These are phyloP conservation scores for Metarhizium humberi DNA, from an alignment of 2,329 filamentous ascomycete genomes.

Conservation along the genomic window DNA sequence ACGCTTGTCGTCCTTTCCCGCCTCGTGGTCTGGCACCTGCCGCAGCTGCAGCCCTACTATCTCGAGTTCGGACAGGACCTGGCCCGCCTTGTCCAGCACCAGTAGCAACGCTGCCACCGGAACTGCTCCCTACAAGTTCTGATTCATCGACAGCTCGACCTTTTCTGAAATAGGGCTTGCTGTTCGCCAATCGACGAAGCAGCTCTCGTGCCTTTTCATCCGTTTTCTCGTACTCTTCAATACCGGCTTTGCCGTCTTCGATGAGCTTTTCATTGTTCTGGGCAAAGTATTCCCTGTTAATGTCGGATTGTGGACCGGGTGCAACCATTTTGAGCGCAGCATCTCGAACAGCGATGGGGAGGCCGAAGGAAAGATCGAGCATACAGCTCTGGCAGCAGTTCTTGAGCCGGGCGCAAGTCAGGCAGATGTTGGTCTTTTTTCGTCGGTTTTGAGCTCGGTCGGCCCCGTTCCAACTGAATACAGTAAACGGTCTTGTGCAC, in stretches of 20 bases:
- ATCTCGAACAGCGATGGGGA: slow-evolving; percentile 91
- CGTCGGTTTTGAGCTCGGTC: slow-evolving; percentile 81
- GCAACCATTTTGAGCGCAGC: slow-evolving; percentile 97
- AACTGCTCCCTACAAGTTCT: slow-evolving; percentile 24
- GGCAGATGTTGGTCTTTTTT: slow-evolving; percentile 89
- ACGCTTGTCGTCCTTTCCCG: slow-evolving; percentile 41
- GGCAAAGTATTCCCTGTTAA: slow-evolving; percentile 96
- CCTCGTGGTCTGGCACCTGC: slow-evolving; percentile 38
- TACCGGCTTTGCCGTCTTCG: slow-evolving; percentile 75
- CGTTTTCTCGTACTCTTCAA: slow-evolving; percentile 92
- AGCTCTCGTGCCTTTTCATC: slow-evolving; percentile 94
- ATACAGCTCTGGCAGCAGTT: slow-evolving; percentile 99
- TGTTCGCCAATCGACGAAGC: slow-evolving; percentile 73
- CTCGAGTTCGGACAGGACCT: slow-evolving; percentile 72
- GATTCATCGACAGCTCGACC: slow-evolving; percentile 62
- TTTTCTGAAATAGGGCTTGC: slow-evolving; percentile 92
- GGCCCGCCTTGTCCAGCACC: slow-evolving; percentile 52
- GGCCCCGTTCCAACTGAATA: slow-evolving; percentile 85
- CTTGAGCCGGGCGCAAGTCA: slow-evolving; percentile 93
- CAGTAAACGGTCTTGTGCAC: slow-evolving; percentile 90
- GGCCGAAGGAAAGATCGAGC: slow-evolving; percentile 91
- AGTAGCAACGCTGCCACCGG: slow-evolving; percentile 37
- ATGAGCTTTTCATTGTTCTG: slow-evolving; percentile 96
- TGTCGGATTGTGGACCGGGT: slow-evolving; percentile 80
- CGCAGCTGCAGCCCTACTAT: slow-evolving; percentile 43